Base-by-base conservation (phyloP, 768 basidiomycete genomes). In the Coprinopsis cinerea region DNA sequence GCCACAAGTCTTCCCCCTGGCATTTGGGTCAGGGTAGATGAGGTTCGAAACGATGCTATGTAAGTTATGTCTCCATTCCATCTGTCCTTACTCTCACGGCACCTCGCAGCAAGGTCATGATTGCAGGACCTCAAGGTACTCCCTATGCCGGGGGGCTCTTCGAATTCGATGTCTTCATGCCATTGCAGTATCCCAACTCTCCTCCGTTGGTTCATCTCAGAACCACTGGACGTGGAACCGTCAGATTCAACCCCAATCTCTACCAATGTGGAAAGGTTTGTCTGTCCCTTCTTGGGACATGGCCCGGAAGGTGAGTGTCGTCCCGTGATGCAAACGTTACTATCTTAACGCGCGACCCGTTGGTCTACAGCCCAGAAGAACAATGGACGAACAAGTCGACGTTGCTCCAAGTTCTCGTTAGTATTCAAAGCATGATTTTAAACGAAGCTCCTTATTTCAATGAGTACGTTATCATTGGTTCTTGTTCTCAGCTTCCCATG, bases 341-440 rank as follows among this genome's bases (percentile, higher is more conserved):
- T 24, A 26, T 10, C 4, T 43, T 7, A 18, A 39, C 6, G 6
- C 17, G 6, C 28, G 23, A 42, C 32, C 28, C 45, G 32, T 4
- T 32, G 20, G 11, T 17, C 24, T 52, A n/a, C 48, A 67, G 67
- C 1, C 63, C 65, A 44, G 66, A 67, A 52, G 67, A 67, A 59
- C 61, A 75, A 57, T 81, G 78, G 78, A 64, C 63, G 3, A 58
- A 64, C 37, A 72, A 73, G 44, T 78, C 76, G n/a, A 80, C 78
- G 7, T 60, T 81, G 18, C 64, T 80, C 30, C 79, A 80, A 59
- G 77, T 79, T 15, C 62, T 81, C 15, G 73, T 82, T 27, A 77
- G 75, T 47, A 78, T 80, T 22, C 79, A 79, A 59, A 74, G 74
- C 59, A 80, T 79, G 77, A 80, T 79, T 50, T 61, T 79, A 27